These are phyloP conservation scores for Letharia lupina DNA, from an alignment of 495 filamentous ascomycete genomes.

Conservation along the genomic window DNA sequence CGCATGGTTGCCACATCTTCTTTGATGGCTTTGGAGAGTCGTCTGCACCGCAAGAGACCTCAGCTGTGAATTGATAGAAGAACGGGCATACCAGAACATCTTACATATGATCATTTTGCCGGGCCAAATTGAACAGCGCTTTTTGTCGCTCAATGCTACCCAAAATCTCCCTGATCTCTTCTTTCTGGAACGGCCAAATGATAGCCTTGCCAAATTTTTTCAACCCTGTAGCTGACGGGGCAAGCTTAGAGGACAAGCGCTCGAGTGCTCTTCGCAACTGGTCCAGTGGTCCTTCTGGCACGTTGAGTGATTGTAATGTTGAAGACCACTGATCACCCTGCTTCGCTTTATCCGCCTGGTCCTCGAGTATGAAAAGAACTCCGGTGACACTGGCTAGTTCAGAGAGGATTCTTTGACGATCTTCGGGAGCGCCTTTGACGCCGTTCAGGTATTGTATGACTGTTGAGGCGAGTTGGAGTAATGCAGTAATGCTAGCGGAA, in stretches of 20 bases:
- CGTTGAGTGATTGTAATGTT: constrained; percentile 4
- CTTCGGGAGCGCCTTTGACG: constrained; percentile 1
- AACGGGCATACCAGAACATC: not conserved
- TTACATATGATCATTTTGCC: constrained; percentile 11
- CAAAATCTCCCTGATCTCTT: constrained; percentile 8
- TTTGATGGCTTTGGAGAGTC: not conserved
- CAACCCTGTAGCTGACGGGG: not conserved
- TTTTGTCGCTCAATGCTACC: constrained; percentile 5
- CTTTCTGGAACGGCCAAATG: constrained; percentile 10
- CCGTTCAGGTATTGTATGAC: constrained; percentile 5
- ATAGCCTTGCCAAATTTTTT: not conserved
- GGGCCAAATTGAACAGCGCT: not conserved
- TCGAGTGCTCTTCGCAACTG: constrained; percentile 11
- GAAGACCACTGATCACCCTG: not conserved
- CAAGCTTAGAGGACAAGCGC: constrained; percentile 3
- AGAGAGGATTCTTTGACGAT: constrained; percentile 4
- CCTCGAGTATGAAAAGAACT: constrained; percentile 1
- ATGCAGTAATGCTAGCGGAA: constrained; percentile 5
- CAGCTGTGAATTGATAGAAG: not conserved
- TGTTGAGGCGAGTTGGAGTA: constrained; percentile 4
- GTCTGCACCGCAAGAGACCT: not conserved
- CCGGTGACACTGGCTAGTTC: constrained; percentile 4
- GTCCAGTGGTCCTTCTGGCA: constrained; percentile 14
- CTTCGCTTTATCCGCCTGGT: constrained; percentile 5
- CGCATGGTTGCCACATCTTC: not conserved